Conservation (phyloP, 2,329 filamentous ascomycete genomes). For the Diaporthe amygdali region DNA sequence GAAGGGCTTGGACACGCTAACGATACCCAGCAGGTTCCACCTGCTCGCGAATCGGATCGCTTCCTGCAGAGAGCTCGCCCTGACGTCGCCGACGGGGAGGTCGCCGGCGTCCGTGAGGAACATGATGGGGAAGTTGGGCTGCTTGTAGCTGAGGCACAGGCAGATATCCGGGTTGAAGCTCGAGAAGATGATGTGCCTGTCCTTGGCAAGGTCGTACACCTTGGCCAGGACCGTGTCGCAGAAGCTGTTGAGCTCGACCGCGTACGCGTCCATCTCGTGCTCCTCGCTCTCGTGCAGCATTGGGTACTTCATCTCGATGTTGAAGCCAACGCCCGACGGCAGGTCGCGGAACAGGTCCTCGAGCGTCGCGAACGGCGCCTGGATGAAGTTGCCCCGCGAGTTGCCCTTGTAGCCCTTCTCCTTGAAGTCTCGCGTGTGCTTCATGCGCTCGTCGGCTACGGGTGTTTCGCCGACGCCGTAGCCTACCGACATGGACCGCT, state of each 20-base stretch:
- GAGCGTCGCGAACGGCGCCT: slow-evolving; percentile 92
- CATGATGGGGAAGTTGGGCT: slow-evolving; percentile 93
- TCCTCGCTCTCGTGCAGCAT: slow-evolving; percentile 96
- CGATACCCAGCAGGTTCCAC: slow-evolving; percentile 94
- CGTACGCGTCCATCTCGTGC: slow-evolving; percentile 96
- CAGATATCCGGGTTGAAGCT: slow-evolving; percentile 98
- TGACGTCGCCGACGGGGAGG: slow-evolving; percentile 82
- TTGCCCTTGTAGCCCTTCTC: slow-evolving; percentile 96
- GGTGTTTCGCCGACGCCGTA: slow-evolving; percentile 44
- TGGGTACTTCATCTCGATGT: slow-evolving; percentile 99
- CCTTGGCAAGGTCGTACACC: slow-evolving; percentile 83
- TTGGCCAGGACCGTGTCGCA: slow-evolving; percentile 90
- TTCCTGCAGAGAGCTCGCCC: slow-evolving; percentile 91
- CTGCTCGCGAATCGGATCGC: slow-evolving; percentile 92
- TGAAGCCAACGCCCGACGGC: slow-evolving; percentile 86
- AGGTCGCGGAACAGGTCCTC: slow-evolving; percentile 91
- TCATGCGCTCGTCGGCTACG: slow-evolving; percentile 81
- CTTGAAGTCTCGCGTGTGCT: slow-evolving; percentile 95
- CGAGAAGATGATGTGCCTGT: slow-evolving; percentile 94
- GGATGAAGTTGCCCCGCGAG: slow-evolving; percentile 90
- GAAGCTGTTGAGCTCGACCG: slow-evolving; percentile 94
- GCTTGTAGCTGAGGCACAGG: slow-evolving; percentile 92
- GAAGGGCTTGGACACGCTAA: slow-evolving; percentile 85
- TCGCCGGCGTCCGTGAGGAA: slow-evolving; percentile 92
- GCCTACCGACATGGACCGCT: slow-evolving; percentile 62